These are phyloP conservation scores for Solanum okadae DNA, from an alignment of 257 asterid species.

Conservation along the genomic window DNA sequence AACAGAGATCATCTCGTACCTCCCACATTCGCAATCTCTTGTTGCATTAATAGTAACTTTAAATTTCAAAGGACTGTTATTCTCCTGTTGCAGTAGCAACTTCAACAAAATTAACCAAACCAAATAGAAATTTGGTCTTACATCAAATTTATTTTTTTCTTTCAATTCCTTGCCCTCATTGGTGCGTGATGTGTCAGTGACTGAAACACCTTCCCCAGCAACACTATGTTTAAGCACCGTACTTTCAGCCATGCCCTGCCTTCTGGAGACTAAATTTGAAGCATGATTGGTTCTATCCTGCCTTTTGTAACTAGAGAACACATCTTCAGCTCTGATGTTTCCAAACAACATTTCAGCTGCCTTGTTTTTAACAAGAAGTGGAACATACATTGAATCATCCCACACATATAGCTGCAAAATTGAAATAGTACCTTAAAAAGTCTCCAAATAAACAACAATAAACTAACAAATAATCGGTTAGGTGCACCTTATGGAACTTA, in stretches of 20 bases:
- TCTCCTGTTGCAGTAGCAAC: constrained; percentile 34
- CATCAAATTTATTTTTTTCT: background rate
- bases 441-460: background rate
- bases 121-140: constrained; percentile 23
- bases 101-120: constrained; percentile 50
- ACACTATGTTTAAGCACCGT: background rate
- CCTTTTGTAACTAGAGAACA: constrained; percentile 31
- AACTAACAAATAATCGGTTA: background rate
- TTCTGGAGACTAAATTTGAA: background rate
- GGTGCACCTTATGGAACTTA: background rate
- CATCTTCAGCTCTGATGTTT: constrained; percentile 46
- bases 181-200: background rate
- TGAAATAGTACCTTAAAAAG: background rate
- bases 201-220: background rate
- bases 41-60: constrained; percentile 28
- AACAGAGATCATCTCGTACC: constrained; percentile 46
- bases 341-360: constrained; percentile 61
- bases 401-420: constrained; percentile 51
- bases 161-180: background rate
- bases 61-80: constrained; percentile 50
- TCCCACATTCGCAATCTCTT: constrained; percentile 50
- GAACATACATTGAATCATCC: constrained; percentile 50
- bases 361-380: constrained; percentile 44
- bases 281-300: background rate
- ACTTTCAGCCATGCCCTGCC: background rate